Evolutionary conservation across 108 stramenopile species (phyloP).

Genomic region (Nannochloropsis gaditana): DNA sequence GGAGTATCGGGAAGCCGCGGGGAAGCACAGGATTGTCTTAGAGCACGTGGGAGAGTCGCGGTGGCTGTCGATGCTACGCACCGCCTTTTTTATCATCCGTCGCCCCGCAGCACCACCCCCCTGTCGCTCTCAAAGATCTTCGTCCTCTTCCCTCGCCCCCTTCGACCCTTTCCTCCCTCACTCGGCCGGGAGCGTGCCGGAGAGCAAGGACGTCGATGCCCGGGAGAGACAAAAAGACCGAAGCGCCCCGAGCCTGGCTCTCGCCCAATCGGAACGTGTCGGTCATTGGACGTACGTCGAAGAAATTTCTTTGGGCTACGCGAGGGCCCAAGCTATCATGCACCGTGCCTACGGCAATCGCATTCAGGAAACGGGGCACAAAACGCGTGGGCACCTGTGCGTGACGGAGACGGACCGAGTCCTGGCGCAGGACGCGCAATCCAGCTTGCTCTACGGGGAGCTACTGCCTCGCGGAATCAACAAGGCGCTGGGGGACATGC

Average conservation of each 20-base stretch:
- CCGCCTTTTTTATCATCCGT: slow-evolving; percentile 52
- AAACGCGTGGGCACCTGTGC: slow-evolving; percentile 52
- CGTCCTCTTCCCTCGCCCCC: slow-evolving; percentile 12
- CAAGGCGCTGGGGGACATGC: slow-evolving; percentile 44
- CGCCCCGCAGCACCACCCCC: not conserved
- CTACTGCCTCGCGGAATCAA: slow-evolving; percentile 53
- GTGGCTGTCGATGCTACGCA: slow-evolving; percentile 47
- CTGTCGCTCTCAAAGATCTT: not conserved
- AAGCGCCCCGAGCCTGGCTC: too few species aligned
- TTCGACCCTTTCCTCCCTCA: slow-evolving; percentile 30
- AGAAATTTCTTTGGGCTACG: slow-evolving; percentile 49
- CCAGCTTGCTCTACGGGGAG: slow-evolving; percentile 53
- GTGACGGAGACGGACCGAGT: slow-evolving; percentile 46
- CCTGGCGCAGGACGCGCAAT: slow-evolving; percentile 32
- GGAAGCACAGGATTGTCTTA: slow-evolving; percentile 46
- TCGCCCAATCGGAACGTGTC: too few species aligned
- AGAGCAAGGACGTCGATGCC: too few species aligned
- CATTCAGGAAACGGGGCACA: slow-evolving; percentile 53
- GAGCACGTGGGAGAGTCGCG: slow-evolving; percentile 37
- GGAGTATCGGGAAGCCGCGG: slow-evolving; percentile 24
- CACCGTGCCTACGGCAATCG: slow-evolving; percentile 46
- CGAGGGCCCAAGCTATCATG: slow-evolving; percentile 46
- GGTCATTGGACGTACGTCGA: slow-evolving; percentile 41
- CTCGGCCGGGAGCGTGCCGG: not conserved
- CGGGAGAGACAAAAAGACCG: too few species aligned